Percentiles rank a stretch among this genome's conserved stretches.
These are phyloP conservation scores for Nadsonia commutata DNA, from an alignment of 1,139 yeast species.

Conservation along the genomic window DNA sequence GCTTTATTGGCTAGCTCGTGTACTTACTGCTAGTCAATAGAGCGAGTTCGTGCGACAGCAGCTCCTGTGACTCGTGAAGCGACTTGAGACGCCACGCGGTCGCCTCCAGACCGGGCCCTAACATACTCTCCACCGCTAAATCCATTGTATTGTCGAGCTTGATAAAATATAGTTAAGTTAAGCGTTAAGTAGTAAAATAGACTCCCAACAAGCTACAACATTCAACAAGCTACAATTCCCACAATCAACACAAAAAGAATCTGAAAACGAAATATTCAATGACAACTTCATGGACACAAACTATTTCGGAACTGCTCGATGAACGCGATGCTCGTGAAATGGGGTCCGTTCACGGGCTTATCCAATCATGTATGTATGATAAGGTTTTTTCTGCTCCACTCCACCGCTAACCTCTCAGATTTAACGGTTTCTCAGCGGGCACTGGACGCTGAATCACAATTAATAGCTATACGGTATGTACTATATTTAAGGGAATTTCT, in stretches of 20 bases:
- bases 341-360: not conserved
- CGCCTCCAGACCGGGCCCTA: slow-evolving; percentile 17
- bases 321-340: not conserved
- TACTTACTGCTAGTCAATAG: slow-evolving; percentile 13
- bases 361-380: not conserved
- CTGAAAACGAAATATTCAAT: not conserved
- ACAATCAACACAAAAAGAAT: no score
- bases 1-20: no score
- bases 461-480: no score
- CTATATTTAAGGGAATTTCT: no score
- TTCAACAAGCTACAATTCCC: no score
- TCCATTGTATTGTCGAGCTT: slow-evolving; percentile 14
- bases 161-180: not conserved
- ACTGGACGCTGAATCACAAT: not conserved
- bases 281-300: not conserved
- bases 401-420: not conserved
- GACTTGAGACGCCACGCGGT: slow-evolving; percentile 16
- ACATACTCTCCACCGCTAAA: slow-evolving; percentile 12
- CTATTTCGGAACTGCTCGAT: not conserved
- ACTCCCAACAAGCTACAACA: no score
- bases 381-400: not conserved
- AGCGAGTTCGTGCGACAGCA: slow-evolving; percentile 14
- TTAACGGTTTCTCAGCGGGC: not conserved
- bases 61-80: slow-evolving; percentile 17
- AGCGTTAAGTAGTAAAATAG: no score